Evolutionary conservation across 169 alveolate genomes (phyloP), one percentile per base, ranked within the genome.

Genomic region (Miamiensis avidus): DNA sequence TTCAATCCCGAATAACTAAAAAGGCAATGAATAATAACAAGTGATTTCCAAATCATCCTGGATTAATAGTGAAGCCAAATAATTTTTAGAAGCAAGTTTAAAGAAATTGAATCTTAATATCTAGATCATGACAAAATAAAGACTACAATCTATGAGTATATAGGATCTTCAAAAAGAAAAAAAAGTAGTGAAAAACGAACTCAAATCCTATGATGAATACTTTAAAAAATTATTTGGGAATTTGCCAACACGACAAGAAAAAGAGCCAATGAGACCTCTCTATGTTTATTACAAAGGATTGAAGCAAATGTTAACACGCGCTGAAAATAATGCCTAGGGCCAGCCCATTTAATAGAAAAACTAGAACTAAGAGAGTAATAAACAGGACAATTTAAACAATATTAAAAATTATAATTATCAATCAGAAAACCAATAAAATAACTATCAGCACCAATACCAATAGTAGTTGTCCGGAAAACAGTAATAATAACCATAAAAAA

Each of bases 231-330:
- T 85, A 0, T 94, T 95, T 84, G 84, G 88, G 72, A 76, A 94
- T 26, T 74, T 87, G 11, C 98, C 98, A 15, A 78, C 87, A 11
- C 89, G 97, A 78, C 78, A 91, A 29, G 97, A 97, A 79, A 97
- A 97, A 90, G 99, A 97, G 87, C 97, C 97, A 25, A 95, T 97
- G 97, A 93, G 97, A 87, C 97, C 98, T 0, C 88, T 97, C 31
- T 97, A 96, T 84, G 89, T 93, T 81, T 95, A 94, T 83, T 95
- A 95, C 84, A 96, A 95, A 82, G 91, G 93, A 29, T 81, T 95
- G n/a, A 91, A 93, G 72, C 78, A 92, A 34, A 49, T 49, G 69
- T 20, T 49, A 11, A 49, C 69, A 11, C 4, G 20, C 4, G 69
- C 20, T 49, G 69, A 49, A 49, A 49, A 49, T 49, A 49, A 49